Percentiles rank a stretch among this genome's conserved stretches.
phyloP scores from a whole-genome alignment of 192 early-diverging fungal genomes.

The Chytriomyces sp. region DNA sequence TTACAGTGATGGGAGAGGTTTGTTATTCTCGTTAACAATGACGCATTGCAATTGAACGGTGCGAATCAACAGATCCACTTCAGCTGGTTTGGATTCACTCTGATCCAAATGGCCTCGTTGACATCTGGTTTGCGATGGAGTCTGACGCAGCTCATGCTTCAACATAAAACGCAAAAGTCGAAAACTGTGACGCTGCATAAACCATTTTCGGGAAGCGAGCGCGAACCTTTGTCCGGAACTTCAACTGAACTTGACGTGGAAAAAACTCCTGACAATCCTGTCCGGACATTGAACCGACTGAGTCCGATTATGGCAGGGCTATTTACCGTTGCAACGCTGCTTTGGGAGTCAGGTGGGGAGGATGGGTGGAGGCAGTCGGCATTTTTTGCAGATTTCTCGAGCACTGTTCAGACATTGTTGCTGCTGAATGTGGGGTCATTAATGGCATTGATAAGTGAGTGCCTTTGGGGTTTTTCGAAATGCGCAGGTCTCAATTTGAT shows the following conservation, averaged over 20 bases:
- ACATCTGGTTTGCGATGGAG: conserved; percentile 90
- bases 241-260: conserved; percentile 53
- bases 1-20: conserved; percentile 75
- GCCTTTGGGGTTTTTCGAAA: background rate
- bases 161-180: conserved; percentile 6
- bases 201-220: conserved; percentile 8
- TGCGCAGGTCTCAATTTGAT: conserved; percentile 70
- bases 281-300: conserved; percentile 80
- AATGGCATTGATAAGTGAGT: conserved; percentile 73
- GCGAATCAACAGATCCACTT: conserved; percentile 73
- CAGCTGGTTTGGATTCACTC: conserved; percentile 73
- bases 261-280: conserved; percentile 81
- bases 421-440: conserved; percentile 73
- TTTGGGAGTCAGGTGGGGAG: conserved; percentile 28
- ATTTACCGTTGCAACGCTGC: conserved; percentile 63
- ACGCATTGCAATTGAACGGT: background rate
- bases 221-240: background rate
- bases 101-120: conserved; percentile 77
- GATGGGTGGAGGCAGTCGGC: conserved; percentile 49
- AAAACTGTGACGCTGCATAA: conserved; percentile 8
- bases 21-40: background rate
- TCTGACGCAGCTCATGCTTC: conserved; percentile 77
- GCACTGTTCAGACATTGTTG: conserved; percentile 51
- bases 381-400: conserved; percentile 52
- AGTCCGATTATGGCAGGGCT: conserved; percentile 78